These are phyloP conservation scores for Linum tenue DNA, from an alignment of 345 rosid genomes.

Conservation along the genomic window DNA sequence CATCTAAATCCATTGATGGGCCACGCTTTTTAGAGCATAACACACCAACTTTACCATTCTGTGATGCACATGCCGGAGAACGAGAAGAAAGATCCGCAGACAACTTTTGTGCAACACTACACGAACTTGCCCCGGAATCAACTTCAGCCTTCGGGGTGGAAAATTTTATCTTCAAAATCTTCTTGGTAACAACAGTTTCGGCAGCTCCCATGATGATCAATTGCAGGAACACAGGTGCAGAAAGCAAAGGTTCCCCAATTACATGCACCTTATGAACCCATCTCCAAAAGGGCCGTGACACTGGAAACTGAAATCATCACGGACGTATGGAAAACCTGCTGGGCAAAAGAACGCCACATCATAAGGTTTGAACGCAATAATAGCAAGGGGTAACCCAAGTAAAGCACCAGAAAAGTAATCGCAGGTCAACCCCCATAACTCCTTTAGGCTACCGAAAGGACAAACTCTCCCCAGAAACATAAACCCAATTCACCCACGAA, in stretches of 20 bases:
- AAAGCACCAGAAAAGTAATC: too few relatives aligned
- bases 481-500: too few relatives aligned
- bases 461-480: too few relatives aligned
- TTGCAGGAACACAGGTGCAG: slow-evolving; percentile 6
- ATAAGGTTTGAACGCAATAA: too few relatives aligned
- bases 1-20: slow-evolving; percentile 21
- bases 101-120: slow-evolving; percentile 17
- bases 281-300: slow-evolving; percentile 2
- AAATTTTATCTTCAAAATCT: slow-evolving; percentile 51
- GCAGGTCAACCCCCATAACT: too few relatives aligned
- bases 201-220: slow-evolving; percentile 33
- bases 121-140: slow-evolving; percentile 15
- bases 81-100: slow-evolving; percentile 10
- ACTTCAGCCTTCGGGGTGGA: slow-evolving; percentile 31
- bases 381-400: too few relatives aligned
- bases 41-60: slow-evolving; percentile 10
- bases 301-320: too few relatives aligned
- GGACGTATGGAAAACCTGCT: neutral
- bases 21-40: slow-evolving; percentile 33
- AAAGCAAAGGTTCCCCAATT: neutral
- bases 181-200: slow-evolving; percentile 28
- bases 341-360: slow-evolving; percentile 1
- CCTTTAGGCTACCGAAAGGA: too few relatives aligned
- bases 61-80: slow-evolving; percentile 11
- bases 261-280: neutral